These are phyloP conservation scores for Pestalotiopsis sp. DNA, from an alignment of 2,329 filamentous ascomycete genomes.

Conservation along the genomic window DNA sequence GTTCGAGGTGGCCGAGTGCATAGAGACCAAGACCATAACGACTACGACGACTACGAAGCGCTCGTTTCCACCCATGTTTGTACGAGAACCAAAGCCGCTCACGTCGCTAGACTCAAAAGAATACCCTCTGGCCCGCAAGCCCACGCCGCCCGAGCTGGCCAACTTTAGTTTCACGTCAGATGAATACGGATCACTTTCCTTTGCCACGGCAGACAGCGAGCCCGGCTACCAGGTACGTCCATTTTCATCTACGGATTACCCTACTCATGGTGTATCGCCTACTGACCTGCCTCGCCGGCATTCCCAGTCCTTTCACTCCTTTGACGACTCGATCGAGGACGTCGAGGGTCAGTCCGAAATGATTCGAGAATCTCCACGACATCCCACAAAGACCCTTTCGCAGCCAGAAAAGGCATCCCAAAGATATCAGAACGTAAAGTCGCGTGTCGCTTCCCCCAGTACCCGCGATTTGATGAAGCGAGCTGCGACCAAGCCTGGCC, in stretches of 20 bases:
- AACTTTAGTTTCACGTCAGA: slow-evolving; percentile 75
- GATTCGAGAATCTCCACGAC: slow-evolving; percentile 32
- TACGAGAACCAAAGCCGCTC: slow-evolving; percentile 73
- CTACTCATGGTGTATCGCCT: slow-evolving; percentile 12
- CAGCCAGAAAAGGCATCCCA: slow-evolving; percentile 28
- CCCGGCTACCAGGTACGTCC: slow-evolving; percentile 25
- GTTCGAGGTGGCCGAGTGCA: slow-evolving; percentile 65
- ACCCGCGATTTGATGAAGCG: slow-evolving; percentile 31
- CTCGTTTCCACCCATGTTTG: slow-evolving; percentile 82
- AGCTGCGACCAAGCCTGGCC: slow-evolving; percentile 22
- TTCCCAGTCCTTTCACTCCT: slow-evolving; percentile 22
- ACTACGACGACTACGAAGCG: slow-evolving; percentile 89
- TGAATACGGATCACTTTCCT: slow-evolving; percentile 55
- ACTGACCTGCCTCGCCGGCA: slow-evolving; percentile 17
- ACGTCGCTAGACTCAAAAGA: slow-evolving; percentile 80
- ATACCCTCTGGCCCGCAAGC: slow-evolving; percentile 83
- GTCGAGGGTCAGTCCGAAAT: slow-evolving; percentile 34
- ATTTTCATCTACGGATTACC: not conserved
- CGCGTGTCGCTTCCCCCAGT: slow-evolving; percentile 36
- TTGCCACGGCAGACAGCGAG: slow-evolving; percentile 29
- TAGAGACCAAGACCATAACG: slow-evolving; percentile 75
- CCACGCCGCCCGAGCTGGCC: slow-evolving; percentile 78
- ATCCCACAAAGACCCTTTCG: slow-evolving; percentile 24
- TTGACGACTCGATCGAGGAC: slow-evolving; percentile 26
- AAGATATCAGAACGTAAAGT: slow-evolving; percentile 34